Percentiles rank a stretch among this genome's conserved stretches.
Conservation (phyloP, 2,329 filamentous ascomycete genomes). For the Sarocladium kiliense region DNA sequence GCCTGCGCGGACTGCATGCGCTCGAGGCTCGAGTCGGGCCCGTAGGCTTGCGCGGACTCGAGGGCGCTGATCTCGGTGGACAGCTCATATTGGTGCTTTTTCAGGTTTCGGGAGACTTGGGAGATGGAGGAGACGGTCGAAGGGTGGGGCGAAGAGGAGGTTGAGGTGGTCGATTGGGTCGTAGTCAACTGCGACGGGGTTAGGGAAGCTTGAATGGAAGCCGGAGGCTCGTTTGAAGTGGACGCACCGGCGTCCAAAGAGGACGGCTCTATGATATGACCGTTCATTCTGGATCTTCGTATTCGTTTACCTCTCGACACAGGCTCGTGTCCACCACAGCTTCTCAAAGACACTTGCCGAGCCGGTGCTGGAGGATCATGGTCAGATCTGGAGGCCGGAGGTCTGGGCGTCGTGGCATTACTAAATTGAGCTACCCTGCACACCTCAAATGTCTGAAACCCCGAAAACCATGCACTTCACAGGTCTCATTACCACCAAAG, state of each 20-base stretch:
- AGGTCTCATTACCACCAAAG: too few species aligned
- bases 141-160: slow-evolving; percentile 84
- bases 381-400: too few species aligned
- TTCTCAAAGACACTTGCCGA: too few species aligned
- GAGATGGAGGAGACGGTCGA: slow-evolving; percentile 75
- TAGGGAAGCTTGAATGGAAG: slow-evolving; percentile 1
- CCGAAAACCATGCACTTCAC: too few species aligned
- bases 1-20: slow-evolving; percentile 88
- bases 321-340: too few species aligned
- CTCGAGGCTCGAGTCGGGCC: slow-evolving; percentile 80
- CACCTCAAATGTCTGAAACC: too few species aligned
- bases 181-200: slow-evolving; percentile 58
- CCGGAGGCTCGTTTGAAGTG: too few species aligned
- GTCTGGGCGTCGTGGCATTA: too few species aligned
- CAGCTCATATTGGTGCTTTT: slow-evolving; percentile 74
- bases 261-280: slow-evolving; percentile 26
- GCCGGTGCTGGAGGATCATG: too few species aligned
- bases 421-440: too few species aligned
- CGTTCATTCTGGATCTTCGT: too few species aligned
- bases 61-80: slow-evolving; percentile 71
- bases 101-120: slow-evolving; percentile 68
- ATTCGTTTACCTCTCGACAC: too few species aligned
- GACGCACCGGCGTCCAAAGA: slow-evolving; percentile 41
- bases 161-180: slow-evolving; percentile 92
- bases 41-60: slow-evolving; percentile 73